phyloP scores from a whole-genome alignment of 2,329 filamentous ascomycete species.

The Ophiostoma pallidulum region DNA sequence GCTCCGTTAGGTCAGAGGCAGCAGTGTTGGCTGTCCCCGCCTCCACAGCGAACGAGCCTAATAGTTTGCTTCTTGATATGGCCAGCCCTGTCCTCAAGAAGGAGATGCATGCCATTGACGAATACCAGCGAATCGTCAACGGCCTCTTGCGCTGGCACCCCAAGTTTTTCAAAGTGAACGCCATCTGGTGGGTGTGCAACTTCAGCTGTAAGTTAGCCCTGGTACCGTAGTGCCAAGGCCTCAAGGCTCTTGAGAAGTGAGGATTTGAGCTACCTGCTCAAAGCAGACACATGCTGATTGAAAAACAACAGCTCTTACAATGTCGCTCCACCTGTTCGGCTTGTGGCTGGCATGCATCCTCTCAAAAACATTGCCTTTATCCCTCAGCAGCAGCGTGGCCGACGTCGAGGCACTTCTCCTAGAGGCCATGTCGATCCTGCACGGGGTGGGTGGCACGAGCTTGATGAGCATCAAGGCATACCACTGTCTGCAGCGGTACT shows the following conservation, averaged over 20 bases:
- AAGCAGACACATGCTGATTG: too few species aligned
- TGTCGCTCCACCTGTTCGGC: constrained; percentile 22
- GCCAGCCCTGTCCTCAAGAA: constrained; percentile 17
- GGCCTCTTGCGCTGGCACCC: constrained; percentile 15
- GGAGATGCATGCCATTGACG: constrained; percentile 16
- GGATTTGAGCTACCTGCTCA: too few species aligned
- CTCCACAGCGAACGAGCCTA: too few species aligned
- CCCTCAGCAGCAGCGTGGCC: neutral
- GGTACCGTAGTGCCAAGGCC: too few species aligned
- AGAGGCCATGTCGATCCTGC: constrained; percentile 8
- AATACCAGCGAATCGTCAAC: constrained; percentile 17
- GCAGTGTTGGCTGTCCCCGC: too few species aligned
- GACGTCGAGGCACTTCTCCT: constrained; percentile 7
- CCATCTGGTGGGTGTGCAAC: constrained; percentile 26
- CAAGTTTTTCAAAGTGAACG: constrained; percentile 20
- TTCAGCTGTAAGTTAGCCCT: constrained; percentile 24
- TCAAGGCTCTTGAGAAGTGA: too few species aligned
- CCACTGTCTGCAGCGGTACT: constrained; percentile 13
- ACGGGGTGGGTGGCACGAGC: constrained; percentile 12
- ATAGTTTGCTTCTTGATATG: constrained; percentile 13
- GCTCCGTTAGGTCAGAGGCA: too few species aligned
- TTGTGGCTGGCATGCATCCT: constrained; percentile 20
- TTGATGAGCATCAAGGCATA: constrained; percentile 17
- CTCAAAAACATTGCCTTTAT: neutral
- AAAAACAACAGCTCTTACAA: constrained; percentile 20